These are phyloP conservation scores for Anthracocystis setariae DNA, from an alignment of 1,284 basidiomycete genomes.

Conservation along the genomic window DNA sequence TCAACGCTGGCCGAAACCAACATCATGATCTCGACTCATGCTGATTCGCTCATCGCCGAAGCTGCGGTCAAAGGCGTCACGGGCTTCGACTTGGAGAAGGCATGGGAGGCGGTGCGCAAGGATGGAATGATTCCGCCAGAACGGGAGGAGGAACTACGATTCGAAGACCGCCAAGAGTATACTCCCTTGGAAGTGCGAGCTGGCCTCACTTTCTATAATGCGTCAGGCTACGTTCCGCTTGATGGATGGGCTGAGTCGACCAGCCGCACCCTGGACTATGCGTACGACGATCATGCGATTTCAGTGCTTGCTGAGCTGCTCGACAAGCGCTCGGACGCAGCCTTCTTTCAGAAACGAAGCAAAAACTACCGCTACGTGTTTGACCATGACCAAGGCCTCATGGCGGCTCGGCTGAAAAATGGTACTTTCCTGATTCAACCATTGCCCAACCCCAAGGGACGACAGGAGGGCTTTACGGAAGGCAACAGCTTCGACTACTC, in stretches of 20 bases:
- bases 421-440: conserved; percentile 69
- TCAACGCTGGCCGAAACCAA: conserved; percentile 83
- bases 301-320: conserved; percentile 74
- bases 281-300: conserved; percentile 82
- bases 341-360: conserved; percentile 73
- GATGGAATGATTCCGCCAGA: conserved; percentile 73
- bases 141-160: conserved; percentile 65
- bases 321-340: conserved; percentile 72
- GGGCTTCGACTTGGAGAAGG: conserved; percentile 75
- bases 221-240: conserved; percentile 79
- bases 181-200: conserved; percentile 75
- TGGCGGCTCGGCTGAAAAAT: conserved; percentile 78
- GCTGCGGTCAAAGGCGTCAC: conserved; percentile 75
- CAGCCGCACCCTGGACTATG: conserved; percentile 71
- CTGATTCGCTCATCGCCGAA: conserved; percentile 82
- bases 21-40: conserved; percentile 81
- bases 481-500: conserved; percentile 73
- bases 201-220: conserved; percentile 77
- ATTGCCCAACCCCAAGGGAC: conserved; percentile 73
- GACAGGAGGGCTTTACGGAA: conserved; percentile 81
- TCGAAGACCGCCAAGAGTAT: conserved; percentile 79
- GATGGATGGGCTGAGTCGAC: conserved; percentile 71
- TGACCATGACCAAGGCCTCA: conserved; percentile 79
- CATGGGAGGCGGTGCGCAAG: conserved; percentile 80
- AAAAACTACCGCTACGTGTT: conserved; percentile 75